Base-by-base conservation (phyloP, 169 alveolate species). In the Babesia microti region DNA sequence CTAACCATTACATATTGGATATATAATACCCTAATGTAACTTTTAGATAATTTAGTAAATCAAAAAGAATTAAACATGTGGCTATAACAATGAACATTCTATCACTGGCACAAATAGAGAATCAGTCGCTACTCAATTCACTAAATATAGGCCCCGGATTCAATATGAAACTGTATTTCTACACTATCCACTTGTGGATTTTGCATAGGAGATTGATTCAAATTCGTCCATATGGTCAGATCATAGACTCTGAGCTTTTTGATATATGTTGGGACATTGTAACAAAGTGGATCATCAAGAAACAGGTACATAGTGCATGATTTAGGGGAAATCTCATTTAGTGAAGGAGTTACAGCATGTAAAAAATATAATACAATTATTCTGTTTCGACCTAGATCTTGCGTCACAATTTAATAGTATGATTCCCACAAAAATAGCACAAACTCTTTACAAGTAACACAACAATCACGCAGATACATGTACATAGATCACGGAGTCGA, bases 141-240 rank as follows among this genome's bases (percentile, higher is more conserved):
- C n/a, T n/a, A n/a, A n/a, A n/a, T n/a, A 69, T 75, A 27, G 78
- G 75, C 35, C 70, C 66, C 12, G 78, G 82, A 7, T 75, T 68
- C 54, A 75, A 75, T 45, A 60, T 46, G 56, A 66, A 75, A 32
- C 67, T 67, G 41, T 75, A 75, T 51, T 68, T 75, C 59, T 46
- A 58, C 52, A 32, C 67, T 47, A 29, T 75, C 33, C 85, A 75
- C 45, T 56, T 75, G 7, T 75, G 85, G 85, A 36, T 75, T 29
- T 46, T 75, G 29, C 67, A 68, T 44, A 55, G 79, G 28, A 52
- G 85, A 29, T 65, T 71, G 29, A 47, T 69, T 56, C 65, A 46
- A 41, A 81, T 68, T 42, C 17, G 23, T 27, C 79, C 78, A 23
- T 69, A 60, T 63, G 85, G 85, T 4, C 52, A 59, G 18, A 52